Percentiles rank a stretch among this genome's conserved stretches.
Conservation (phyloP, 2,329 filamentous ascomycete genomes). For the Aspergillus pseudotamarii region DNA sequence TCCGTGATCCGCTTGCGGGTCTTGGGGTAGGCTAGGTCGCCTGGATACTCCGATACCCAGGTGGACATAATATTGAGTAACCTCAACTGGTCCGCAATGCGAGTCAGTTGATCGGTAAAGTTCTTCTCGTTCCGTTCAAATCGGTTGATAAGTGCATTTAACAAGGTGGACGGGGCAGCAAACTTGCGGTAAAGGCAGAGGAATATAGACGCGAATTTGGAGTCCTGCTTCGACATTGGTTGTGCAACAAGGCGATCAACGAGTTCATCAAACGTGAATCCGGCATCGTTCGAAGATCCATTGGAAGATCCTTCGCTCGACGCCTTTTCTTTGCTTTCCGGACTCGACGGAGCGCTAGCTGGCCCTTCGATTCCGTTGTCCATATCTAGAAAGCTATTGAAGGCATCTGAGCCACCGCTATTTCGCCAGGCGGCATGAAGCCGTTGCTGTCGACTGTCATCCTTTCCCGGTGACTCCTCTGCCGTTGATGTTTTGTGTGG, state of each 20-base stretch:
- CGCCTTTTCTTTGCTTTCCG: conserved; percentile 35
- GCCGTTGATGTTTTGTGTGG: conserved; percentile 33
- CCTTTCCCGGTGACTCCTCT: conserved; percentile 33
- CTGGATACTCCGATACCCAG: conserved; percentile 88
- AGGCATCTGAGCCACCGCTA: conserved; percentile 45
- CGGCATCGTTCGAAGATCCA: conserved; percentile 38
- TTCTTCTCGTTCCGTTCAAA: conserved; percentile 75
- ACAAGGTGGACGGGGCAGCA: conserved; percentile 75
- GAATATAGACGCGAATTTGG: conserved; percentile 86
- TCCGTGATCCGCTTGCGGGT: conserved; percentile 73
- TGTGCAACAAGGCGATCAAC: conserved; percentile 84
- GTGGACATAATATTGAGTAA: conserved; percentile 82
- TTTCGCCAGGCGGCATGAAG: conserved; percentile 42
- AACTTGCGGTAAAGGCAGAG: conserved; percentile 94
- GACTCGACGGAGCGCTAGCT: conserved; percentile 30
- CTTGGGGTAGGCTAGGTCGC: conserved; percentile 81
- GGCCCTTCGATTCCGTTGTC: conserved; percentile 44
- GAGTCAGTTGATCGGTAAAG: conserved; percentile 72
- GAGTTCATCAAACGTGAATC: conserved; percentile 63
- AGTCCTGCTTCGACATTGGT: conserved; percentile 82
- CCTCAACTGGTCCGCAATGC: conserved; percentile 78
- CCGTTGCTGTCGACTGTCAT: conserved; percentile 35
- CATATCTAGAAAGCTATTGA: conserved; percentile 47
- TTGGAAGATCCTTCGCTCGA: conserved; percentile 34
- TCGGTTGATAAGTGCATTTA: conserved; percentile 66